Conservation (phyloP, 2,329 filamentous ascomycete genomes). For the Beauveria asiatica region DNA sequence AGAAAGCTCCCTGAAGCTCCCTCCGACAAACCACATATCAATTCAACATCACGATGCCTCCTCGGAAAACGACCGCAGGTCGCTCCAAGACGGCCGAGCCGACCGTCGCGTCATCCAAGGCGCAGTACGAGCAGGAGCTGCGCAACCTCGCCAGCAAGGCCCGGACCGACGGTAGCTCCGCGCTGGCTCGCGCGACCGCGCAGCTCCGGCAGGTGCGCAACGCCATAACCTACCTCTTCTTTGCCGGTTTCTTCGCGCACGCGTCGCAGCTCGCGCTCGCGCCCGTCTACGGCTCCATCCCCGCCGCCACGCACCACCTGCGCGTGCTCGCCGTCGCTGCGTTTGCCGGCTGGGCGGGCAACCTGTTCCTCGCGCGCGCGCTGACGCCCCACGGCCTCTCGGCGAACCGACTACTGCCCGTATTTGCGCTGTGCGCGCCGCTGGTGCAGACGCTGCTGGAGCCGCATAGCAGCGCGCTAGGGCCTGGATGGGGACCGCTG, state of each 20-base stretch:
- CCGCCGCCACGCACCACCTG: conserved; percentile 63
- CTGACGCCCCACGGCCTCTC: conserved; percentile 27
- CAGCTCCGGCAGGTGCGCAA: conserved; percentile 33
- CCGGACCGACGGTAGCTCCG: conserved; percentile 23
- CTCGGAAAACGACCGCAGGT: neutral
- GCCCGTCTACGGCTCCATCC: conserved; percentile 82
- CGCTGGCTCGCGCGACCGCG: conserved; percentile 27
- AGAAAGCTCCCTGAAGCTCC: neutral
- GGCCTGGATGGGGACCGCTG: conserved; percentile 63
- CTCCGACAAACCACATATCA: neutral
- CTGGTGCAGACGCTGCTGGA: conserved; percentile 65
- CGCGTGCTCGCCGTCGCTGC: conserved; percentile 57
- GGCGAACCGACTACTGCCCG: conserved; percentile 50
- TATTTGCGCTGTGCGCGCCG: conserved; percentile 70
- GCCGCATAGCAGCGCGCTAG: conserved; percentile 55
- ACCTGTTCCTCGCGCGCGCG: conserved; percentile 42
- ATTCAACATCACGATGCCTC: neutral
- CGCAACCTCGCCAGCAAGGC: conserved; percentile 39
- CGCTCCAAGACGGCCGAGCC: conserved; percentile 14
- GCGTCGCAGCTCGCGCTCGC: conserved; percentile 70
- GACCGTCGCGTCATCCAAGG: conserved; percentile 13
- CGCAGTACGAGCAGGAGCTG: conserved; percentile 47
- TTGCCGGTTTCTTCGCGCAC: conserved; percentile 53
- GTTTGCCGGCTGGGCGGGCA: conserved; percentile 64
- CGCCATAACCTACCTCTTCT: conserved; percentile 21